These are phyloP conservation scores for Spergularia azorica DNA, from an alignment of 179 eudicot species.

Conservation along the genomic window DNA sequence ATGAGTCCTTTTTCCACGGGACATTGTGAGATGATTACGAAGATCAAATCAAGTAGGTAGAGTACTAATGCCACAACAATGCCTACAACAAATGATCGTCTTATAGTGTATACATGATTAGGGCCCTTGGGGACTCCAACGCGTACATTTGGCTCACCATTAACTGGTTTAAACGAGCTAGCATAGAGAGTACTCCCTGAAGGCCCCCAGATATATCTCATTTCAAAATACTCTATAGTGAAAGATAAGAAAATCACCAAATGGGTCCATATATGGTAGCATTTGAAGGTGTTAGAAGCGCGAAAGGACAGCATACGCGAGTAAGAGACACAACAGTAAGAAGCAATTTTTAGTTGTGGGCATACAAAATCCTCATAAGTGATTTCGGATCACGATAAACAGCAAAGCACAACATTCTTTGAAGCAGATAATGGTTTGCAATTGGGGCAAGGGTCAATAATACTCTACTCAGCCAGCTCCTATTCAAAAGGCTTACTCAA, in stretches of 20 bases:
- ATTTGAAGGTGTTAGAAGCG: background rate
- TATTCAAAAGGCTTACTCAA: background rate
- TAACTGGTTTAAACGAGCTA: background rate
- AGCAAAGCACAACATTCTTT: background rate
- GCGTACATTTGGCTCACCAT: background rate
- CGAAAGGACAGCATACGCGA: background rate
- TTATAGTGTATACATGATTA: background rate
- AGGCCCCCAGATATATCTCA: too few species aligned
- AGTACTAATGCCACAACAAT: background rate
- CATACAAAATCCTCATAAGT: background rate
- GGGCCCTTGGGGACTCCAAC: background rate
- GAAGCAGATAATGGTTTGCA: background rate
- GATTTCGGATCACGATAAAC: background rate
- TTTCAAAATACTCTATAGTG: too few species aligned
- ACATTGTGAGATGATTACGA: background rate
- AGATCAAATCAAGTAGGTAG: background rate
- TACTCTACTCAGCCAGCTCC: background rate
- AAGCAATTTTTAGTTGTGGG: background rate
- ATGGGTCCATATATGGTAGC: background rate
- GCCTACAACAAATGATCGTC: background rate
- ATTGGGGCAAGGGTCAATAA: background rate
- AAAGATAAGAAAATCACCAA: too few species aligned
- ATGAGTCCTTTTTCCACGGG: background rate
- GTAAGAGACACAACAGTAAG: background rate
- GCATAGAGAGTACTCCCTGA: background rate